These are phyloP conservation scores for Elongisporangium anandrum DNA, from an alignment of 352 stramenopile species.

Conservation along the genomic window DNA sequence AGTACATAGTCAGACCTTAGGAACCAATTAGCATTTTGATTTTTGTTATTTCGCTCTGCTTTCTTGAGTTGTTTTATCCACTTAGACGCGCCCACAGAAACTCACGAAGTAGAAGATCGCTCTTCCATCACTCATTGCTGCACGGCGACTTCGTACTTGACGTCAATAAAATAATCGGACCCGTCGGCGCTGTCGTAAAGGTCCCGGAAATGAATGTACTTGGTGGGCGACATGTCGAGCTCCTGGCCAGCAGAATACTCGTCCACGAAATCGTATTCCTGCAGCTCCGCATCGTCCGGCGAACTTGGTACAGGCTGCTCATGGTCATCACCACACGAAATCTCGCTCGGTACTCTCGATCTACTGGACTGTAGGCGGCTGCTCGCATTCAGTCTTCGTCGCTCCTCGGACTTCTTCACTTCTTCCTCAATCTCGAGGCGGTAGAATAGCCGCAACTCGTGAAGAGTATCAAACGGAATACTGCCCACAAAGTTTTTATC, in stretches of 20 bases:
- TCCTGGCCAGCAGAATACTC: conserved; percentile 49
- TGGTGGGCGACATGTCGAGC: conserved; percentile 39
- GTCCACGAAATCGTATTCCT: conserved; percentile 81
- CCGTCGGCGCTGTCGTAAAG: conserved; percentile 50
- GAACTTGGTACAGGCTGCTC: conserved; percentile 19
- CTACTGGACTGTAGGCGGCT: not conserved
- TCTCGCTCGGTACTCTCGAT: not conserved
- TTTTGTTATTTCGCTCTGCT: not conserved
- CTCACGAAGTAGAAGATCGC: not conserved
- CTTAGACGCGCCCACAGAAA: not conserved
- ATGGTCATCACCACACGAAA: conserved; percentile 12
- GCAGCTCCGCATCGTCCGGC: conserved; percentile 31
- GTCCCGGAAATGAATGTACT: conserved; percentile 61
- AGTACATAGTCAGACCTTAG: not conserved
- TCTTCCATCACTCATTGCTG: conserved; percentile 11
- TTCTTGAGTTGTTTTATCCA: not conserved
- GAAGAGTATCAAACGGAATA: conserved; percentile 72
- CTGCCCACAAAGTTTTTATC: conserved; percentile 75
- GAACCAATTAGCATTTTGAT: not conserved
- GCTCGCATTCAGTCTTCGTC: conserved; percentile 16
- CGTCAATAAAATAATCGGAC: conserved; percentile 63
- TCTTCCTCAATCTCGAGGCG: conserved; percentile 54
- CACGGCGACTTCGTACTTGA: conserved; percentile 52
- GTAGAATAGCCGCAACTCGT: conserved; percentile 69
- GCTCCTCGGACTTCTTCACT: conserved; percentile 31